A percentile compares a stretch with the other conserved stretches of the same genome.
phyloP scores from a whole-genome alignment of 2,329 filamentous ascomycete genomes.

The Botrytis tulipae region DNA sequence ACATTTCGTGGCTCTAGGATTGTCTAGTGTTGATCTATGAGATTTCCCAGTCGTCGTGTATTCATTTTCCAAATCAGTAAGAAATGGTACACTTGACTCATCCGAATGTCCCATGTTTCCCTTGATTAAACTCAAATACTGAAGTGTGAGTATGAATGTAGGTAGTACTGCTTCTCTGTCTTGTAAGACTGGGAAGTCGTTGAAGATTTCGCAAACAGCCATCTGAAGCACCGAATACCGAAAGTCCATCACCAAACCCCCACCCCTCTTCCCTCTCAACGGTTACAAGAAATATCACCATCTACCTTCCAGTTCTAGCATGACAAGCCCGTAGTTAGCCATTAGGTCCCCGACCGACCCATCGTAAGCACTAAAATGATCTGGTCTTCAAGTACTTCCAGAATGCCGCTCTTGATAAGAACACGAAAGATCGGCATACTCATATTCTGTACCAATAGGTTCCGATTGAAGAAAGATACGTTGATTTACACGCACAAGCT shows the following conservation, averaged over 20 bases:
- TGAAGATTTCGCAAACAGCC: not conserved
- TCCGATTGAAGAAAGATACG: not conserved
- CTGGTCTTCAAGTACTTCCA: not conserved
- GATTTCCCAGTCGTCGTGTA: not conserved
- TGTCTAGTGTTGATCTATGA: not conserved
- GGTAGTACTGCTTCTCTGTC: not conserved
- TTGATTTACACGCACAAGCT: not conserved
- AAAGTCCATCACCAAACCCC: not conserved
- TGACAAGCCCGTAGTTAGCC: not conserved
- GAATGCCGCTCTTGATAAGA: not conserved
- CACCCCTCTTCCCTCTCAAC: not conserved
- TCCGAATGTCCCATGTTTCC: not conserved
- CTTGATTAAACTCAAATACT: not conserved
- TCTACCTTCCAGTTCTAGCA: not conserved
- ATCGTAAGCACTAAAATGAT: not conserved
- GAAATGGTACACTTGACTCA: constrained; percentile 16
- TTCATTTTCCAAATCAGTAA: not conserved
- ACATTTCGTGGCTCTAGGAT: not conserved
- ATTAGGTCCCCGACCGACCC: not conserved
- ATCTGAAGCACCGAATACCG: not conserved
- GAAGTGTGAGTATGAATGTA: not conserved
- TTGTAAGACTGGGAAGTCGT: not conserved
- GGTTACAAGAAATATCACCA: not conserved
- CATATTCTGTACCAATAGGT: not conserved
- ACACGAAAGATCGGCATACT: not conserved